phyloP scores from a whole-genome alignment of 129 eudicot species.

The Oenanthe sinensis region DNA sequence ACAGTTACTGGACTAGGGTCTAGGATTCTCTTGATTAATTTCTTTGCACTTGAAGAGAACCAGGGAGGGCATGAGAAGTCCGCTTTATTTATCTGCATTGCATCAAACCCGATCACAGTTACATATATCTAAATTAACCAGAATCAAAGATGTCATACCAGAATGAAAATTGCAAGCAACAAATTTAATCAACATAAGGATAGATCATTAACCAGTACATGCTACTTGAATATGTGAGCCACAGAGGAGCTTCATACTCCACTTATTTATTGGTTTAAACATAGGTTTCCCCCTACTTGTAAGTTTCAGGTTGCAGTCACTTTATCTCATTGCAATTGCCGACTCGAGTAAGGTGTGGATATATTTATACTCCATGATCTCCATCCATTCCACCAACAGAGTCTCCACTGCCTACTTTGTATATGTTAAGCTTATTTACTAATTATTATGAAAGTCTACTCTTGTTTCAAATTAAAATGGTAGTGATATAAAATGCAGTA shows the following conservation, averaged over 20 bases:
- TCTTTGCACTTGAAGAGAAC: conserved; percentile 61
- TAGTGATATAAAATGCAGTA: background rate
- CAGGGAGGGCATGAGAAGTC: conserved; percentile 45
- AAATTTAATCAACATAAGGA: background rate
- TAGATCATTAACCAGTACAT: background rate
- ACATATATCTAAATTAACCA: background rate
- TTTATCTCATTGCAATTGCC: background rate
- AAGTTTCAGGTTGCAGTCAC: background rate
- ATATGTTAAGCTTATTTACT: background rate
- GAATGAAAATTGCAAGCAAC: background rate
- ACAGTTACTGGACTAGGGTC: conserved; percentile 57
- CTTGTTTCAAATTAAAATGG: background rate
- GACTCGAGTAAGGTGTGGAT: background rate
- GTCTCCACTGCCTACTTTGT: background rate
- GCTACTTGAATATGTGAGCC: background rate
- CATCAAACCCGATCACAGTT: background rate
- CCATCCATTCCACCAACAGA: background rate
- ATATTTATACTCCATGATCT: too few relatives aligned
- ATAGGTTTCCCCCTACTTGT: background rate
- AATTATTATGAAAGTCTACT: background rate
- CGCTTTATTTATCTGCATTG: conserved; percentile 35
- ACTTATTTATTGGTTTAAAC: background rate
- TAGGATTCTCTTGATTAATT: conserved; percentile 47
- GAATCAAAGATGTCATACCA: too few relatives aligned
- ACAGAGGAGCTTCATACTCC: background rate